Evolutionary conservation across 371 early-diverging fungal species (phyloP).

Genomic region (Mucor saturninus): DNA sequence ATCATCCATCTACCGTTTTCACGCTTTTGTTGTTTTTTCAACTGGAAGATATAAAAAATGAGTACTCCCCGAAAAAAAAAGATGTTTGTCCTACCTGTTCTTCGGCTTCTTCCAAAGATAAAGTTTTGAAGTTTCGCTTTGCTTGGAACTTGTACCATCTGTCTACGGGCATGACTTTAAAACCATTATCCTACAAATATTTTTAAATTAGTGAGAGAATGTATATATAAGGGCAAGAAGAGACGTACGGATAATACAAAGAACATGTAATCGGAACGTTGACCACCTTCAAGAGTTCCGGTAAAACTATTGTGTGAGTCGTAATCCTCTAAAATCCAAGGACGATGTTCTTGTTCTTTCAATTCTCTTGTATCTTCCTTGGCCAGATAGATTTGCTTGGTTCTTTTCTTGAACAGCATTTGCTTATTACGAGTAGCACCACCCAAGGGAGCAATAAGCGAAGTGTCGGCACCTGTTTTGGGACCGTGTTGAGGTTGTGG

Average conservation of each 20-base stretch:
- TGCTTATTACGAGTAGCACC: conserved; percentile 81
- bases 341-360: conserved; percentile 73
- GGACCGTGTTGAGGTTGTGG: conserved; percentile 40
- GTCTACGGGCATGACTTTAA: conserved; percentile 86
- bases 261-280: conserved; percentile 76
- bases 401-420: conserved; percentile 83
- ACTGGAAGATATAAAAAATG: conserved; percentile 13
- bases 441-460: conserved; percentile 79
- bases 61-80: conserved; percentile 6
- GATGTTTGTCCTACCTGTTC: conserved; percentile 63
- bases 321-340: conserved; percentile 83
- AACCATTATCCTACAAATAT: conserved; percentile 65
- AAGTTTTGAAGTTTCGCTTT: conserved; percentile 77
- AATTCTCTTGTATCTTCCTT: conserved; percentile 74
- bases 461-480: conserved; percentile 73
- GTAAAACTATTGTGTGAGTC: conserved; percentile 72
- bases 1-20: conserved; percentile 77
- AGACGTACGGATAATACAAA: conserved; percentile 68
- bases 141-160: conserved; percentile 92
- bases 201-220: neutral
- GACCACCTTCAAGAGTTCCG: conserved; percentile 82
- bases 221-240: neutral
- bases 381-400: conserved; percentile 77
- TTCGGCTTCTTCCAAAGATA: conserved; percentile 94
- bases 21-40: conserved; percentile 61